These are phyloP conservation scores for Phytophthora kernoviae DNA, from an alignment of 352 stramenopile genomes.

Conservation along the genomic window DNA sequence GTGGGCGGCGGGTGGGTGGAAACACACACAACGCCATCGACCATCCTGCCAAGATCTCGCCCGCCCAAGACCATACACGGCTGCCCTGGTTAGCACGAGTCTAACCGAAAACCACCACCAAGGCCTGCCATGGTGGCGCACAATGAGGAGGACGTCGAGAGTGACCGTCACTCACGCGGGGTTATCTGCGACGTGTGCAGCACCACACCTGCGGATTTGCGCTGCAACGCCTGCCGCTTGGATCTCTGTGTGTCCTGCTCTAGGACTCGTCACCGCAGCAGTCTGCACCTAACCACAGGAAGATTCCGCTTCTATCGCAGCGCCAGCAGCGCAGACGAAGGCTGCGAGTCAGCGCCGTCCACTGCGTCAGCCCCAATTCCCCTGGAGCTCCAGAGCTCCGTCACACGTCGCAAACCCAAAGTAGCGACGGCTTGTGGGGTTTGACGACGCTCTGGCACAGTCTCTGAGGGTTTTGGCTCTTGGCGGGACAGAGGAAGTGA, in stretches of 20 bases:
- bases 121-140: conserved; percentile 16
- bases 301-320: conserved; percentile 31
- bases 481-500: conserved; percentile 13
- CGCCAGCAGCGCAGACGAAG: conserved; percentile 6
- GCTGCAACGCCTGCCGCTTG: conserved; percentile 56
- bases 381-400: conserved; percentile 22
- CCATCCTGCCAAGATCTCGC: neutral
- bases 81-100: too few species aligned
- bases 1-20: conserved; percentile 6
- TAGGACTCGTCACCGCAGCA: conserved; percentile 44
- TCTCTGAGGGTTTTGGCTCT: conserved; percentile 60
- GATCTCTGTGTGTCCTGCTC: conserved; percentile 50
- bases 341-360: conserved; percentile 30
- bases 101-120: too few species aligned
- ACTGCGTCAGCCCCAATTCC: conserved; percentile 34
- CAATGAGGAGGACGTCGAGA: conserved; percentile 11
- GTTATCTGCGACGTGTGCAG: conserved; percentile 56
- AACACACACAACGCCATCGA: neutral
- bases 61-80: too few species aligned
- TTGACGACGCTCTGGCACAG: conserved; percentile 45
- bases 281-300: conserved; percentile 46
- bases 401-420: conserved; percentile 6
- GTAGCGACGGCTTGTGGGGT: conserved; percentile 32
- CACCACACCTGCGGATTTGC: conserved; percentile 25
- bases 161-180: conserved; percentile 9